These are phyloP conservation scores for Lactarius pseudohatsudake DNA, from an alignment of 768 basidiomycete species.

Conservation along the genomic window DNA sequence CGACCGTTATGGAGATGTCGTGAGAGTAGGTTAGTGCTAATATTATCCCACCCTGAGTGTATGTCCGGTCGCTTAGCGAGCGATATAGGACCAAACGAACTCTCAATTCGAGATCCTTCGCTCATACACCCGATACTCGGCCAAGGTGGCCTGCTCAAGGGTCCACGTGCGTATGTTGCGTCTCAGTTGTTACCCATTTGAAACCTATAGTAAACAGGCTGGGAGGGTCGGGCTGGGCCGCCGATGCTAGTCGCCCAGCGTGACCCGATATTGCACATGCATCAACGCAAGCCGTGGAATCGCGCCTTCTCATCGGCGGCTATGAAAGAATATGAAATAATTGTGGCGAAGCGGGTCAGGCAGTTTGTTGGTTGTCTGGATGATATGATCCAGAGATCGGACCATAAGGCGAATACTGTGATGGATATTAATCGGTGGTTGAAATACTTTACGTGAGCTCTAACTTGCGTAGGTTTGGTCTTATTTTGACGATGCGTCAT, in stretches of 20 bases:
- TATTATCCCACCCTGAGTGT: background rate
- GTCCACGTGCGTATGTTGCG: conserved; percentile 35
- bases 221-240: conserved; percentile 22
- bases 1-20: conserved; percentile 40
- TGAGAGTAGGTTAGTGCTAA: conserved; percentile 38
- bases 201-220: conserved; percentile 49
- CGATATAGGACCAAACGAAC: conserved; percentile 33
- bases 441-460: conserved; percentile 43
- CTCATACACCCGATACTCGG: conserved; percentile 40
- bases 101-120: conserved; percentile 36
- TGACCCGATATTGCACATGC: conserved; percentile 45
- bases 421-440: conserved; percentile 40
- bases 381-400: conserved; percentile 22
- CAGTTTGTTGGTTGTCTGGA: conserved; percentile 44
- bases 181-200: background rate
- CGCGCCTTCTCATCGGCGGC: conserved; percentile 48
- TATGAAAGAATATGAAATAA: conserved; percentile 47
- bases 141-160: conserved; percentile 43
- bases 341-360: conserved; percentile 39
- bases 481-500: background rate
- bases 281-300: conserved; percentile 49
- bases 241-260: conserved; percentile 42
- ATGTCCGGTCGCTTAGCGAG: background rate
- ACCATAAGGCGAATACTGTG: conserved; percentile 23
- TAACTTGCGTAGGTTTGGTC: background rate